Base-by-base conservation (phyloP, 805 yeast species). In the Teunomyces gatunensis region DNA sequence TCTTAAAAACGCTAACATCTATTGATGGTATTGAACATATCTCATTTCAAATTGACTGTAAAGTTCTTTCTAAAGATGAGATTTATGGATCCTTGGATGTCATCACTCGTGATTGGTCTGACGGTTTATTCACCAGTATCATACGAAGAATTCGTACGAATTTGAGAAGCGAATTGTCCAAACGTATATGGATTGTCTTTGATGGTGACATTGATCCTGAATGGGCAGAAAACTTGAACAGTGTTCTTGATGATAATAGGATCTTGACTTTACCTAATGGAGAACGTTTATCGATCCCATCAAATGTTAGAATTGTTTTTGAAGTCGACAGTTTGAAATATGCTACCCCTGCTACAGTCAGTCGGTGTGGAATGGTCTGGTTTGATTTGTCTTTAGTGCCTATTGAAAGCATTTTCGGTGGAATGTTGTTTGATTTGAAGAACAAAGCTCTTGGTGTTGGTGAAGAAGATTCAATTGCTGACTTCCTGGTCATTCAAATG, bases 201-300 rank as follows among this genome's bases (percentile, higher is more conserved):
- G 97, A 92, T 65, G 95, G 97, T 34, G 96, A 89, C 56, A 79
- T 92, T 30, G 97, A 92, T 60, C 97, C 98, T 0, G 83, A 81
- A 34, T 92, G 97, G 96, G 89, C 89, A 1, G 98, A 92, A 57
- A 85, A 86, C 47, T 69, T 92, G 53, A 92, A 92, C 68, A 86
- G 96, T 68, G 94, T 90, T 7, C 71, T 92, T 13, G 98, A 92
- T 65, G 98, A 92, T 54, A 92, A 90, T 65, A 82, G 79, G 52
- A 54, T 86, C 1, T 65, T 92, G 36, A 90, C 97, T 0, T 69
- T 92, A 7, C 94, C 98, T 0, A 89, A 83, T 59, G 98, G 98
- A 34, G 98, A 92, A 61, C 78, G 97, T 18, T 60, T 92, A 5
- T 68, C 77, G 1, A 64, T 92, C 1, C 89, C 96, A 0, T 55